Evolutionary conservation across 306 rosid genomes (phyloP), one percentile per base, ranked within the genome.

Genomic region (Quercus ilex): DNA sequence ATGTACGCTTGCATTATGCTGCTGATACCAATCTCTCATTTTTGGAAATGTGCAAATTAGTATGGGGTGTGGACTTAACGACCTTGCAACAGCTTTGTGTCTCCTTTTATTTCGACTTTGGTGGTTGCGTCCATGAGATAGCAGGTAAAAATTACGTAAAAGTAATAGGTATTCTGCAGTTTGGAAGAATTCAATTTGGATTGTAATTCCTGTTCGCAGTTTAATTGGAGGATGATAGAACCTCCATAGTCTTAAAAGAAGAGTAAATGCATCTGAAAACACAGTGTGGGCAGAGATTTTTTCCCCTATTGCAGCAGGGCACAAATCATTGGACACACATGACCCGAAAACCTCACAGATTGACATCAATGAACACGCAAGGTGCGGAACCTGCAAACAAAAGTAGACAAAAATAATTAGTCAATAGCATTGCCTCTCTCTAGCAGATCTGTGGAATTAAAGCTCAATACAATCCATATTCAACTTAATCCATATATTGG

Each of bases 301-400:
- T 81, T 93, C 96, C 82, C 94, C 94, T 5, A 93, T 80, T 80
- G 88, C 28, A 51, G 82, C 76, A 19, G 77, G 83, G 93, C 97
- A 90, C 62, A 93, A 82, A 82, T 86, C 81, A 78, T 88, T 86
- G 3, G 99, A 96, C 80, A 91, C 88, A 85, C 93, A 95, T 60
- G 99, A 95, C 55, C 99, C 99, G 43, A 93, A 95, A 80, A 95
- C 97, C 87, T 95, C 99, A 79, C 99, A 95, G 79, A 95, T 91
- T 57, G 97, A 92, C 99, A 95, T 95, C 88, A 95, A 81, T 15
- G 97, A 91, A 82, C 98, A 93, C 17, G 97, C 98, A 55, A 95
- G 99, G 81, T 91, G 98, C 23, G 99, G 99, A 77, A 90, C 93
- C 99, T 95, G 86, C 67, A 65, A 81, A 80, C n/a, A 6, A 19